Base-by-base conservation (phyloP, 345 rosid genomes). In the Arabis alpina region DNA sequence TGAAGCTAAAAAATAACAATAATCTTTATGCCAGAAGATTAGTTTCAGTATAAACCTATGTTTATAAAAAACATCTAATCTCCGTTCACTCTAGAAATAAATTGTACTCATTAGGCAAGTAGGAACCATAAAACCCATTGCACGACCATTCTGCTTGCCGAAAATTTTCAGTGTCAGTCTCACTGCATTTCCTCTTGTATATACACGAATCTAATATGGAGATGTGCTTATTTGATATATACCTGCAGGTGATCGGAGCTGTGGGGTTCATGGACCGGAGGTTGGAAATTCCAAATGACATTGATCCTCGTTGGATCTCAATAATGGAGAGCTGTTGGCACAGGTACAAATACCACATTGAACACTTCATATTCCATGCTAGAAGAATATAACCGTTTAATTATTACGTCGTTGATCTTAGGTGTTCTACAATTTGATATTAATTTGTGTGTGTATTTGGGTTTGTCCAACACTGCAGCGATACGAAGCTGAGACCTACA, bases 241-340 rank as follows among this genome's bases (percentile, higher is more conserved):
- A 70, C 55, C 68, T 77, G 79, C 85, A 93, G 98, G 90, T 93
- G 81, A 86, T 93, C 51, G 98, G 92, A 76, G 97, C 99, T 65
- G 99, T 91, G 42, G 99, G 99, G 61, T 94, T 86, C 86, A 94
- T 94, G 96, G 80, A 91, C 78, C 97, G 89, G 78, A 83, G 93
- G 57, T 77, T 94, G 40, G 99, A 94, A 66, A 87, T 89, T 53
- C 97, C 99, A 50, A 80, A 81, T 34, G 88, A 91, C 40, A 74
- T 82, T 52, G 96, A 94, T 82, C 95, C 97, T 57, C 78, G 74
- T 59, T 91, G 95, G 97, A 80, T 86, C 70, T 81, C 95, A 44
- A 61, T 89, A 41, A 82, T 86, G 42, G 95, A 91, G 85, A 89
- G 91, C 81, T 94, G 99, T 81, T 94, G 99, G 93, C 87, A 83